Conservation (phyloP, 768 basidiomycete genomes). For the Trametes meyenii region DNA sequence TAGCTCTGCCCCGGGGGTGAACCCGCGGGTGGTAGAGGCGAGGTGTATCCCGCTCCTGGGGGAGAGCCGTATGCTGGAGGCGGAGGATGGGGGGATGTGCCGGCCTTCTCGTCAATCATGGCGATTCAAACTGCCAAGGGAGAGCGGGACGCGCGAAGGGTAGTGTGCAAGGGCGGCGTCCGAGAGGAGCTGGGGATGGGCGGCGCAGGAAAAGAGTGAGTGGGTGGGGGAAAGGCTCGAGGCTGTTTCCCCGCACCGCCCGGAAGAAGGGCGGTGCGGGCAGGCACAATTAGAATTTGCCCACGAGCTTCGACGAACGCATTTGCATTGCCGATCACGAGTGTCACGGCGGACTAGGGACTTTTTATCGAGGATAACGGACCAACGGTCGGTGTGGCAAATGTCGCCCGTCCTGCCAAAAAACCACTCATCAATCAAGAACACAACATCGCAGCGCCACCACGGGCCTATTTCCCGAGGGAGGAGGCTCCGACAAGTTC, state of each 20-base stretch:
- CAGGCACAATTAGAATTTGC: neutral
- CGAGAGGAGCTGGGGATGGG: neutral
- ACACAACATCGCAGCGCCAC: too few relatives aligned
- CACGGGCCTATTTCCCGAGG: too few relatives aligned
- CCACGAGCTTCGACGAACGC: neutral
- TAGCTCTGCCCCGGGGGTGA: neutral
- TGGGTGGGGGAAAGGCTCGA: neutral
- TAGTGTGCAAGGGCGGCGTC: neutral
- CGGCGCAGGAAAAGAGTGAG: neutral
- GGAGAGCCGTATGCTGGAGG: constrained; percentile 10
- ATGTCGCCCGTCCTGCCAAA: too few relatives aligned
- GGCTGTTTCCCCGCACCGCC: neutral
- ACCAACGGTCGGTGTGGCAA: too few relatives aligned
- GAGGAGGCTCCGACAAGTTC: neutral
- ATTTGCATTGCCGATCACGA: neutral
- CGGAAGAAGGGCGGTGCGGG: too few relatives aligned
- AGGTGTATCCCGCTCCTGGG: neutral
- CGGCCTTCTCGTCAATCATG: constrained; percentile 16
- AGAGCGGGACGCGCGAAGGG: neutral
- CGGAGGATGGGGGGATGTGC: neutral
- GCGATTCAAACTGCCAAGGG: neutral
- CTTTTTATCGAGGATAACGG: too few relatives aligned
- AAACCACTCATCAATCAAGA: too few relatives aligned
- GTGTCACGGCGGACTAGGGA: neutral
- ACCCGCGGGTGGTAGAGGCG: neutral